Conservation (phyloP, 352 stramenopile genomes). For the Globisporangium cylindrosporum region DNA sequence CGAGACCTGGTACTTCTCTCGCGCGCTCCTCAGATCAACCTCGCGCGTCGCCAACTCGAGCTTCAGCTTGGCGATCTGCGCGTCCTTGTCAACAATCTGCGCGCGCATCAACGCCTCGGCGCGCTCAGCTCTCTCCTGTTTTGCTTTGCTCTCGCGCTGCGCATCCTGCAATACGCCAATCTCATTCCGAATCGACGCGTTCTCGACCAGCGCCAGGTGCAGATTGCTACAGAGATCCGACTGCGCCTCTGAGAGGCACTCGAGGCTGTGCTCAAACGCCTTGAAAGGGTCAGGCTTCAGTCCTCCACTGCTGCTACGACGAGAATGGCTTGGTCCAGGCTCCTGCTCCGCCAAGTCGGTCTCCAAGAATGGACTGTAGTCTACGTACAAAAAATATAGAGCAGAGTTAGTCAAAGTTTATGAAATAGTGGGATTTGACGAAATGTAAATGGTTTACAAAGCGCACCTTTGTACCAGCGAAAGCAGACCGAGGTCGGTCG, state of each 20-base stretch:
- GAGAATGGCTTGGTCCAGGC: constrained; percentile 9
- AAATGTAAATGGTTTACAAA: background rate
- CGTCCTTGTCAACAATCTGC: constrained; percentile 36
- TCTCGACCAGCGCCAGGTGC: constrained; percentile 71
- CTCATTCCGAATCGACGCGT: constrained; percentile 71
- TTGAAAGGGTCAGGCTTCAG: constrained; percentile 19
- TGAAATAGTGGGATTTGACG: too few relatives aligned
- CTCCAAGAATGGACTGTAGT: constrained; percentile 76
- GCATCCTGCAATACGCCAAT: constrained; percentile 50
- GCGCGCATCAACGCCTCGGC: constrained; percentile 28
- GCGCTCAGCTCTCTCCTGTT: constrained; percentile 29
- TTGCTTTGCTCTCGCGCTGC: constrained; percentile 40
- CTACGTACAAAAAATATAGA: constrained; percentile 13
- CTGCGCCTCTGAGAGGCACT: constrained; percentile 61
- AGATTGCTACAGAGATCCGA: constrained; percentile 56
- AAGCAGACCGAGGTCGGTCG: constrained; percentile 72
- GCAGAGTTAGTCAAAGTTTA: background rate
- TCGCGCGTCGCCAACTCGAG: constrained; percentile 34
- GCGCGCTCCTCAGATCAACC: constrained; percentile 33
- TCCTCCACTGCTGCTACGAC: background rate
- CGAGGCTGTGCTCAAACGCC: constrained; percentile 46
- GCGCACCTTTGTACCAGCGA: constrained; percentile 66
- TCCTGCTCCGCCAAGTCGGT: constrained; percentile 42
- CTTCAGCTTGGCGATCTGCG: constrained; percentile 38
- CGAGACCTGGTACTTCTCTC: constrained; percentile 31